Base-by-base conservation (phyloP, 257 asterid species). In the Solanum medicagineum region DNA sequence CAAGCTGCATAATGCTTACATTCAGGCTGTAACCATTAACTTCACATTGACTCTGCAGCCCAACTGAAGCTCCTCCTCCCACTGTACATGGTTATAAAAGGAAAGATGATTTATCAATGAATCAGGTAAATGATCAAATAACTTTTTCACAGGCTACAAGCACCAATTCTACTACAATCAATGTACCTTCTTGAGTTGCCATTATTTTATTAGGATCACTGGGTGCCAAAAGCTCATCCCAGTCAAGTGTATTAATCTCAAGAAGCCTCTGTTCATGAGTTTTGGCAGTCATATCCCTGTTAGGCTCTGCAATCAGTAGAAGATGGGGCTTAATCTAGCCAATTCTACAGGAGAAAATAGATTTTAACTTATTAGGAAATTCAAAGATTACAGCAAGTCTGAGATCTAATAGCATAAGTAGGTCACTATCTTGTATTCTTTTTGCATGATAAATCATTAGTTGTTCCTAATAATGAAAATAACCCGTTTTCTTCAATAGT, bases 151-250 rank as follows among this genome's bases (percentile, higher is more conserved):
- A 75, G 16, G 82, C 82, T 49, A 75, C 82, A 75, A 29, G 82
- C 45, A 51, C 62, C 62, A 69, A 69, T 49, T 51, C 60, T 75
- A 75, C 45, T 24, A 75, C 24, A 75, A 75, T 24, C 82, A 77
- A 22, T 26, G 80, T 87, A 97, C 98, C 99, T 88, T 90, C 93
- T 86, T 89, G 94, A 51, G 89, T 87, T 88, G 91, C 70, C 70
- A 71, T 88, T 85, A 70, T 85, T 85, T 88, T 91, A 86, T 86
- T 90, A 86, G 95, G 87, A 90, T 93, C 97, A 85, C 89, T 91
- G 32, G 92, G 90, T 84, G 82, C 92, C 91, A 95, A 81, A 91
- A 97, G 99, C 87, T 97, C 99, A 85, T 97, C 99, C 99, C 99
- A 97, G 62, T 97, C 99, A 60, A 97, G 95, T 11, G 98, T 97